These are phyloP conservation scores for Epichloe typhina DNA, from an alignment of 2,329 filamentous ascomycete genomes.

Conservation along the genomic window DNA sequence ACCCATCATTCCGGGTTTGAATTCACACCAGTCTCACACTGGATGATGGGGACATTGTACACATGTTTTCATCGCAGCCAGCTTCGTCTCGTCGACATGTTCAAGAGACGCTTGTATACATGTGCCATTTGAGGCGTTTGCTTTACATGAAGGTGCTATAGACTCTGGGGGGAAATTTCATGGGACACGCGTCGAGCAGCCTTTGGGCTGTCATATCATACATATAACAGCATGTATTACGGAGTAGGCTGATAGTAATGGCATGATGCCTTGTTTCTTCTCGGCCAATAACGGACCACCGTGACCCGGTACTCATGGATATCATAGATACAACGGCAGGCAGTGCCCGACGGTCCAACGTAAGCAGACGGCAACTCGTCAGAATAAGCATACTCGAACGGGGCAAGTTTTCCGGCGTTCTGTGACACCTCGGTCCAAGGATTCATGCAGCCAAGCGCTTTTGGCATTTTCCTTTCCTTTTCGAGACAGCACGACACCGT, in stretches of 20 bases:
- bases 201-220: not conserved
- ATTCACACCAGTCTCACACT: not conserved
- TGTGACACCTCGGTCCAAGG: not conserved
- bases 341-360: not conserved
- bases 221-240: not conserved
- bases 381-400: too few species aligned
- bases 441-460: too few species aligned
- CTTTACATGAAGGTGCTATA: not conserved
- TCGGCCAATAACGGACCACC: not conserved
- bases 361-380: too few species aligned
- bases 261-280: not conserved
- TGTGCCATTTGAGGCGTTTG: not conserved
- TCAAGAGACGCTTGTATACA: not conserved
- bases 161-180: not conserved
- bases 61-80: not conserved
- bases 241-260: not conserved
- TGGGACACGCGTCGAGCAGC: not conserved
- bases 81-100: not conserved
- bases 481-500: too few species aligned
- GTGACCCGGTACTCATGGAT: too few species aligned
- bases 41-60: not conserved
- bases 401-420: not conserved
- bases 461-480: too few species aligned
- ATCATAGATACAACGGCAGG: not conserved
- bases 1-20: not conserved